A percentile compares a stretch with the other conserved stretches of the same genome.
phyloP scores from a whole-genome alignment of 257 asterid genomes.

The Forsythia suspensa region DNA sequence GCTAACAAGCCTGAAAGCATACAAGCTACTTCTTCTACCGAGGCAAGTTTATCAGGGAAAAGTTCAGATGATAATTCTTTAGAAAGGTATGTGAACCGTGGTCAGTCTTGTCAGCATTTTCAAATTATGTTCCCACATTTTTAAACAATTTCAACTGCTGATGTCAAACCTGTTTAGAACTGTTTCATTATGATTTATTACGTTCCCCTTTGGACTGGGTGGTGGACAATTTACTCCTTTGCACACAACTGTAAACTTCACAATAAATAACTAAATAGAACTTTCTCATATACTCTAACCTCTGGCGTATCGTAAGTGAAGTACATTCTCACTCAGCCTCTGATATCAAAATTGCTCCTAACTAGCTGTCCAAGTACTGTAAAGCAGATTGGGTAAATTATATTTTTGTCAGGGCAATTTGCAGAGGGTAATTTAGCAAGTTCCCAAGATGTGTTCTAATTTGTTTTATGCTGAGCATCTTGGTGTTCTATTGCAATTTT shows the following conservation, averaged over 20 bases:
- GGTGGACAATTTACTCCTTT: neutral
- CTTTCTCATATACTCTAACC: neutral
- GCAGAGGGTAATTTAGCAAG: neutral
- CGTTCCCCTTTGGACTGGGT: neutral
- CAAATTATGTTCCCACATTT: neutral
- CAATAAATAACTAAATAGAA: neutral
- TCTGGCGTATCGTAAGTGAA: neutral
- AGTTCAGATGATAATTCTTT: constrained; percentile 33
- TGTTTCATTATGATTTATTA: neutral
- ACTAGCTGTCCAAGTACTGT: neutral
- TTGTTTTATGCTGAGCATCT: neutral
- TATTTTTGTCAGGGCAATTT: neutral
- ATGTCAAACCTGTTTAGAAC: neutral
- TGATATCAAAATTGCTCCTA: neutral
- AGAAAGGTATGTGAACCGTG: constrained; percentile 54
- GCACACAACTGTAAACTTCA: neutral
- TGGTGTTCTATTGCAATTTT: neutral
- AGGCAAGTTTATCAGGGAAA: constrained; percentile 38
- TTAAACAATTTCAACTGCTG: neutral
- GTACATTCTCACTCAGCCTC: no score
- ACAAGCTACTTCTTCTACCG: constrained; percentile 35
- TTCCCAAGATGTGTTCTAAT: neutral
- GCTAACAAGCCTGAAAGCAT: constrained; percentile 37
- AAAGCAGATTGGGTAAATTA: neutral
- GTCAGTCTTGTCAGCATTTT: neutral